phyloP scores from a whole-genome alignment of 1,139 yeast genomes.

The Pichia sp. region DNA sequence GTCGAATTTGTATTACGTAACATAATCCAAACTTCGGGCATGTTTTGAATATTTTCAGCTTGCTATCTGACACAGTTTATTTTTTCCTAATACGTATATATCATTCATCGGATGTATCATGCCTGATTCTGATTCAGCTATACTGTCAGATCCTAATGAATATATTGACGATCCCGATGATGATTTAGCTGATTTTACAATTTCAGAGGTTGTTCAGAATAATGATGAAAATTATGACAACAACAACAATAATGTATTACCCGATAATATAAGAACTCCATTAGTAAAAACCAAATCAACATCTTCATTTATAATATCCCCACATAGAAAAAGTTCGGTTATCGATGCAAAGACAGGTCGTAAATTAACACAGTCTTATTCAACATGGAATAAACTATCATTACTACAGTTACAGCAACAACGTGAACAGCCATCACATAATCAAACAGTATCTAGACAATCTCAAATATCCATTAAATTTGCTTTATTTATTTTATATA shows the following conservation, averaged over 20 bases:
- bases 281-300: constrained; percentile 9
- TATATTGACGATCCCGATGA: neutral
- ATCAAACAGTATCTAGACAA: neutral
- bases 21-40: neutral
- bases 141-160: neutral
- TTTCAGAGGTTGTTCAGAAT: neutral
- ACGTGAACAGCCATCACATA: neutral
- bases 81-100: too few species aligned
- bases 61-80: neutral
- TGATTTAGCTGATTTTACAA: constrained; percentile 11
- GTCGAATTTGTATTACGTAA: neutral
- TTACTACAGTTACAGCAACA: neutral
- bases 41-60: neutral
- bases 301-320: constrained; percentile 12
- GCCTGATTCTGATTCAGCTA: neutral
- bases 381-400: constrained; percentile 19
- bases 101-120: neutral
- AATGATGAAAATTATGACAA: neutral
- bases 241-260: neutral
- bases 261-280: neutral
- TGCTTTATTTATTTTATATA: neutral
- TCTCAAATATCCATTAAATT: neutral
- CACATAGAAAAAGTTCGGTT: constrained; percentile 24
- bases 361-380: constrained; percentile 23
- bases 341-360: constrained; percentile 28